Conservation (phyloP, 2,329 filamentous ascomycete species). For the Sporothrix inflata region DNA sequence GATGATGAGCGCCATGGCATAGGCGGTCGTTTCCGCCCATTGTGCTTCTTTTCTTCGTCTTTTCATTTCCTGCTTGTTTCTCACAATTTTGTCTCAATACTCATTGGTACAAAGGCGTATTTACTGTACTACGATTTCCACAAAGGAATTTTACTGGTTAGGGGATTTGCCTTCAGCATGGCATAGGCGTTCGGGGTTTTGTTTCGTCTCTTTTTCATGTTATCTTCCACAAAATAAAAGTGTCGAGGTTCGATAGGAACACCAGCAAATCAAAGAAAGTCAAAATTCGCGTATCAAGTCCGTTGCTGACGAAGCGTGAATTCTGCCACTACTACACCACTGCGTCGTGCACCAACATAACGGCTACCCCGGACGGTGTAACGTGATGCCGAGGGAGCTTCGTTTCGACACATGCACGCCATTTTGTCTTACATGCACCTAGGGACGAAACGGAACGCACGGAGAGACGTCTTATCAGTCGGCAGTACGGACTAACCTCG, state of each 20-base stretch:
- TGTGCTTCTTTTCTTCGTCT: background rate
- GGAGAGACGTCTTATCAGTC: background rate
- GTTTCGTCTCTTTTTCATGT: background rate
- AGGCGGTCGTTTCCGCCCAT: background rate
- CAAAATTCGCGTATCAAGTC: background rate
- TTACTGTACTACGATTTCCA: conserved; percentile 8
- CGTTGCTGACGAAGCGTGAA: background rate
- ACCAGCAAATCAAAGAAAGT: background rate
- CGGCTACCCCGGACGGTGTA: background rate
- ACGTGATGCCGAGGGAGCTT: background rate
- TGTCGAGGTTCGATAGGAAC: conserved; percentile 1
- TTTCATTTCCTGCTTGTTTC: background rate
- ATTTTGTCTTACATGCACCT: background rate
- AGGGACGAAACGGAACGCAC: background rate
- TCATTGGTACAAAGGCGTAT: conserved; percentile 1
- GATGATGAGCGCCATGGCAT: conserved; percentile 52
- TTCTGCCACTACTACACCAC: background rate
- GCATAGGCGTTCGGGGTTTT: conserved; percentile 15
- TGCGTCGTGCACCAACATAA: background rate
- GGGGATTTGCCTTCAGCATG: conserved; percentile 15
- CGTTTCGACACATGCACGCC: background rate
- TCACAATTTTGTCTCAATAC: conserved; percentile 12
- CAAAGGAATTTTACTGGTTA: conserved; percentile 2
- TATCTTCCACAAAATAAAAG: background rate
- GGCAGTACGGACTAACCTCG: background rate